Base-by-base conservation (phyloP, 2,329 filamentous ascomycete species). In the Graphilbum fragrans region DNA sequence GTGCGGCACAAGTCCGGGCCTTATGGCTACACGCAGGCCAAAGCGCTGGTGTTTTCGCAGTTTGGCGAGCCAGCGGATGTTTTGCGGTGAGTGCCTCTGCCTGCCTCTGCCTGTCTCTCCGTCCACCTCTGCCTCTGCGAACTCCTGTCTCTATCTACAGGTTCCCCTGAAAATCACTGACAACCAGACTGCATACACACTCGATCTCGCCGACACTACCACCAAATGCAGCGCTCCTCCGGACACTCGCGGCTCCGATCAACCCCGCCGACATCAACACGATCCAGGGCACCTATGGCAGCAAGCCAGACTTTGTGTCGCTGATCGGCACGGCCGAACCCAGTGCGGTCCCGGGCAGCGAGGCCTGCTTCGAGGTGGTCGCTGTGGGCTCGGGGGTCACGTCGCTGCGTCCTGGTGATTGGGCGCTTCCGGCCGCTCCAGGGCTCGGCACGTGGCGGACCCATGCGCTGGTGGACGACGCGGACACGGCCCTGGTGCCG, bases 211-310 rank as follows among this genome's bases (percentile, higher is more conserved):
- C 85, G 3, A 72, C 76, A 4, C 74, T 87, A 48, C 81, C 84
- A 37, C 58, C 67, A 27, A 62, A 61, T 37, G 64, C 71, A 37
- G 63, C 93, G 51, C 87, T 90, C 41, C 69, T 98, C 45, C 86
- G 86, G 59, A 81, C 92, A 53, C 84, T 98, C 53, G 85, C 88
- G 25, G 79, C 87, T 1, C 86, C 92, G 43, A 86, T 98, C 61
- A 98, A 98, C 66, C 92, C 92, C 20, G 88, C 92, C 55, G 92
- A 98, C 64, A 85, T 98, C 61, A 98, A 98, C 69, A 90, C 90
- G 54, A 85, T 98, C 55, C 92, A 98, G 67, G 92, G 92, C 50
- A 87, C 90, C 4, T 98, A 98, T 65, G 90, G 90, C 47, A 79
- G 79, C 36, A 86, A 86, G 58, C 87, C 88, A 0, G 67, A 73